Percentiles rank a stretch among this genome's conserved stretches.
These are phyloP conservation scores for Dictyostelium intermedium DNA, from an alignment of 78 protist genomes.

Conservation along the genomic window DNA sequence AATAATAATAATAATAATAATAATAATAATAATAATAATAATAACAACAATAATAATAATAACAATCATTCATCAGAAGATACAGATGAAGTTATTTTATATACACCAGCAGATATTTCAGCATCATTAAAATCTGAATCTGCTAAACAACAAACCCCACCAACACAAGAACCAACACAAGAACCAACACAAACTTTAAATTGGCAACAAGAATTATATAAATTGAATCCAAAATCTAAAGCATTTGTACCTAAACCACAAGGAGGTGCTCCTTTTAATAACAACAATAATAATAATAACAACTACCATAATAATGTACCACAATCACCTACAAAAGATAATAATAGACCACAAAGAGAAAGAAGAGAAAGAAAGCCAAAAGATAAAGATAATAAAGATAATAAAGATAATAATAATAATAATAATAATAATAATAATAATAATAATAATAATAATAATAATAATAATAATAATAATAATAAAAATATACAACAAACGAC, in stretches of 20 bases:
- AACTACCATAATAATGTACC: background rate
- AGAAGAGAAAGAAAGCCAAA: background rate
- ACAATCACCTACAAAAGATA: background rate
- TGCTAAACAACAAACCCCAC: background rate
- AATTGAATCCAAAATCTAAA: conserved; percentile 46
- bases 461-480: conserved; percentile 6
- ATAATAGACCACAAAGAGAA: background rate
- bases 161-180: no score
- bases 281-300: background rate
- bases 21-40: background rate
- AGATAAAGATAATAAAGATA: background rate
- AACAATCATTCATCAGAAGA: background rate
- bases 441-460: background rate
- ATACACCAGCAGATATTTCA: conserved; percentile 3
- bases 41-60: background rate
- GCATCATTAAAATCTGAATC: conserved; percentile 7
- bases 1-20: background rate
- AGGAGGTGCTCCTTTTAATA: background rate
- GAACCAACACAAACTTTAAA: background rate
- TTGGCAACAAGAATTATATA: conserved; percentile 66
- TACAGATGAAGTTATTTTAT: conserved; percentile 50
- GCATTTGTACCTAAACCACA: conserved; percentile 15
- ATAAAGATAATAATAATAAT: background rate
- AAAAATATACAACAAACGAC: background rate
- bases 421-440: conserved; percentile 16